phyloP scores from a whole-genome alignment of 164 flowering plant genomes.

The Piper longum region DNA sequence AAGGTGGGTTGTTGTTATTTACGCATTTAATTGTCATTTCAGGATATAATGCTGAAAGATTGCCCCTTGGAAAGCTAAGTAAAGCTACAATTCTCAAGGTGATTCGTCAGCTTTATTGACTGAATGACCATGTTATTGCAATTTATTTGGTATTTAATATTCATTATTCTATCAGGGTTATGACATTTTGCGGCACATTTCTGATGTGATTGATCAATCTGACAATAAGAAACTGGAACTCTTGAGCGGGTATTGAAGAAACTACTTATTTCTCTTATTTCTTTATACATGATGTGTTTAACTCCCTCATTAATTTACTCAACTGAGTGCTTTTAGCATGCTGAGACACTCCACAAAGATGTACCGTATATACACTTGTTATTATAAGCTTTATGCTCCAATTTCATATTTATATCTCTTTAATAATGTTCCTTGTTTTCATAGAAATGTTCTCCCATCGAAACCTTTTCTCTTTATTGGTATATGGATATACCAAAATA shows the following conservation, averaged over 20 bases:
- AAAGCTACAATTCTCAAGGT: conserved; percentile 83
- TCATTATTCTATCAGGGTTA: conserved; percentile 44
- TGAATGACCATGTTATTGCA: no score
- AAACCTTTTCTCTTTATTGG: no score
- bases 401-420: no score
- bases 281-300: no score
- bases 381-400: no score
- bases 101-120: neutral
- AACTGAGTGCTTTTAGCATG: neutral
- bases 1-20: neutral
- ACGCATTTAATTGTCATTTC: neutral
- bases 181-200: conserved; percentile 63
- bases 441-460: no score
- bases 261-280: no score
- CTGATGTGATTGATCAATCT: conserved; percentile 54
- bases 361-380: no score
- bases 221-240: conserved; percentile 49
- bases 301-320: no score
- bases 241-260: conserved; percentile 55
- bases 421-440: no score
- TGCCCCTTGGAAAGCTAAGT: conserved; percentile 96
- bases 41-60: conserved; percentile 91
- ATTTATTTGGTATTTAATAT: neutral
- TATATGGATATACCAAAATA: no score
- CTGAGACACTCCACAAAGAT: neutral